Evolutionary conservation across 768 basidiomycete species (phyloP), one percentile per base, ranked within the genome.

Genomic region (Lactarius pseudohatsudake): DNA sequence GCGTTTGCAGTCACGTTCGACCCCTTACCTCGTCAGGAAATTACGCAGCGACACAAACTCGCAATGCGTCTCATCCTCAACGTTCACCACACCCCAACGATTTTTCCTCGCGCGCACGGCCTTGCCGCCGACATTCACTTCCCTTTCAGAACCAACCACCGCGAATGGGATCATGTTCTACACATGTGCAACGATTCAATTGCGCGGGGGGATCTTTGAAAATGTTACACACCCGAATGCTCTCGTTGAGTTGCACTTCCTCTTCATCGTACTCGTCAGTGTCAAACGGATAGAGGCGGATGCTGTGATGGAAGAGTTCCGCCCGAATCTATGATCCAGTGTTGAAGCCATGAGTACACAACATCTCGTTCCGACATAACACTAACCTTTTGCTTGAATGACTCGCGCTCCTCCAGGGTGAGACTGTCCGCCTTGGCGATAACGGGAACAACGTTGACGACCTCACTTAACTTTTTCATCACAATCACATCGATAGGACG

Each of bases 401-500:
- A 82, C 64, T 90, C 90, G 72, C 94, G 82, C 83, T 99, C 96
- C 70, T 97, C 96, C 65, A 92, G 76, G 2, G 96, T 98, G 81
- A 99, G 83, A 69, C 88, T 90, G 78, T 99, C 96, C 36, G 92
- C 85, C 84, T 99, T 99, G 72, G 97, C 96, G 74, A 99, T 98
- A 68, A 99, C 92, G n/a, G 96, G 96, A 9, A 99, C 96, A 61
- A 99, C 96, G 72, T 99, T 99, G 77, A 98, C 97, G 53, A 98
- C 96, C 76, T 98, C 97, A 76, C 91, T 92, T 68, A 99, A 82
- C 82, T 98, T 98, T 84, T 98, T 97, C 89, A 99, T 94, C 70
- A 99, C 97, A 74, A 95, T 95, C 56, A 98, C 90, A 73, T 99
- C 96, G 73, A 99, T 95, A 36, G 97, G 89, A 67, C 96, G 93